Percentiles rank a stretch among this genome's conserved stretches.
Evolutionary conservation across 768 basidiomycete genomes (phyloP).

Genomic region (Boletus barrowsii): DNA sequence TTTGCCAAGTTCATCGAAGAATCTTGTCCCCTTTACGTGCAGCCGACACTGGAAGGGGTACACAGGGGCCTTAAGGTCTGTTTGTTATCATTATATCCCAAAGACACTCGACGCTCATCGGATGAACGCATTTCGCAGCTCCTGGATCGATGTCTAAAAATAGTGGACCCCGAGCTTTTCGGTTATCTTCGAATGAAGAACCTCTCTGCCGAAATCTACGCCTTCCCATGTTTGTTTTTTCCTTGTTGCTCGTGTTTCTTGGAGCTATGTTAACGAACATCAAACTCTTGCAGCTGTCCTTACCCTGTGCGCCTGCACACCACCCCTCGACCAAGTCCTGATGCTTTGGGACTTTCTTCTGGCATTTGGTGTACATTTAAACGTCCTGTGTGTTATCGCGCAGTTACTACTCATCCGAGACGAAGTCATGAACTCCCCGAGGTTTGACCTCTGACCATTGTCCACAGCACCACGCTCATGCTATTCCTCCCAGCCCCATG

Average conservation of each 20-base stretch:
- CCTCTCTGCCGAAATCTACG: conserved; percentile 93
- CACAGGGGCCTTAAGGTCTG: conserved; percentile 88
- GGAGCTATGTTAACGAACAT: neutral
- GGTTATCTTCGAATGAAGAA: conserved; percentile 83
- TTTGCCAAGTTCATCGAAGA: conserved; percentile 96
- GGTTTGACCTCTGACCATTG: conserved; percentile 47
- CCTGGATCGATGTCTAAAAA: conserved; percentile 86
- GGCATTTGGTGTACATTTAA: conserved; percentile 94
- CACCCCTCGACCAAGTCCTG: conserved; percentile 91
- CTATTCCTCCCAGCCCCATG: conserved; percentile 68
- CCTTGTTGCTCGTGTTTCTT: neutral
- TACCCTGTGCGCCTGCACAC: conserved; percentile 95
- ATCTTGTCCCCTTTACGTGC: conserved; percentile 93
- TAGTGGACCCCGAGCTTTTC: conserved; percentile 87
- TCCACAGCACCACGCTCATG: neutral
- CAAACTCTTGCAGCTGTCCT: conserved; percentile 62
- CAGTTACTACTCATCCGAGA: conserved; percentile 88
- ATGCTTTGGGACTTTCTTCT: conserved; percentile 97
- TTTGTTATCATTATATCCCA: conserved; percentile 14
- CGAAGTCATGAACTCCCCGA: conserved; percentile 82
- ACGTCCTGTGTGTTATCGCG: conserved; percentile 95
- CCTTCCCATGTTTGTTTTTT: conserved; percentile 81
- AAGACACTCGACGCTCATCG: neutral
- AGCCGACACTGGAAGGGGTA: conserved; percentile 93
- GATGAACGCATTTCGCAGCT: conserved; percentile 49